phyloP scores from a whole-genome alignment of 768 basidiomycete genomes.

The Psilocybe cyanescens region DNA sequence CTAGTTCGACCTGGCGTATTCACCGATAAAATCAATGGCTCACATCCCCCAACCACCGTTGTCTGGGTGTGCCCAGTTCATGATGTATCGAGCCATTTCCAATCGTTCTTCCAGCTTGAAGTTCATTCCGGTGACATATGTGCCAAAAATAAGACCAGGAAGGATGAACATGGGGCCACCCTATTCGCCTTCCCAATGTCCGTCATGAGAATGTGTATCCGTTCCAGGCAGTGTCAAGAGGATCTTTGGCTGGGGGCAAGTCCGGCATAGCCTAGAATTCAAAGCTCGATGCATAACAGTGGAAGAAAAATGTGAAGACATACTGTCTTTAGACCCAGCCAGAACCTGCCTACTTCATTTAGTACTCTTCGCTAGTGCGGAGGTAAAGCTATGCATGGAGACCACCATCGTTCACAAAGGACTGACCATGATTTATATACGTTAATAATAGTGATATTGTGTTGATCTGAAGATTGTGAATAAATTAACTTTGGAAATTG shows the following conservation, averaged over 20 bases:
- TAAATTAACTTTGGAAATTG: no score
- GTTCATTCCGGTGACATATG: constrained; percentile 86
- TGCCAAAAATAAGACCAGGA: constrained; percentile 92
- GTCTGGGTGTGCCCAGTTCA: constrained; percentile 77
- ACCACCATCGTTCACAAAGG: constrained; percentile 69
- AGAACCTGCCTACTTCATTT: constrained; percentile 82
- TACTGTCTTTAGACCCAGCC: constrained; percentile 81
- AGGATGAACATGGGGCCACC: constrained; percentile 91
- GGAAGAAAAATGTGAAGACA: constrained; percentile 26
- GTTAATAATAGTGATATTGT: no score
- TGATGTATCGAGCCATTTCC: constrained; percentile 91
- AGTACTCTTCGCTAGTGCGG: constrained; percentile 72
- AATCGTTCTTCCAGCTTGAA: constrained; percentile 81
- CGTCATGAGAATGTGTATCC: constrained; percentile 90
- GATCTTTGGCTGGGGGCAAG: constrained; percentile 63
- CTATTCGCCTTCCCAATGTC: constrained; percentile 95
- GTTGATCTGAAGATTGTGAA: no score
- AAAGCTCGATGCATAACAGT: not conserved
- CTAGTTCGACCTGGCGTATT: not conserved
- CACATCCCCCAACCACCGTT: constrained; percentile 99
- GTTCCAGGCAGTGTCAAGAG: constrained; percentile 82
- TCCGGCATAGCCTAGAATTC: constrained; percentile 41
- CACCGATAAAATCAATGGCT: constrained; percentile 29
- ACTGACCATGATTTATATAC: no score
- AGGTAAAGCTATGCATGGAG: constrained; percentile 88